Evolutionary conservation across 306 rosid genomes (phyloP).

Genomic region (Vicia sativa): DNA sequence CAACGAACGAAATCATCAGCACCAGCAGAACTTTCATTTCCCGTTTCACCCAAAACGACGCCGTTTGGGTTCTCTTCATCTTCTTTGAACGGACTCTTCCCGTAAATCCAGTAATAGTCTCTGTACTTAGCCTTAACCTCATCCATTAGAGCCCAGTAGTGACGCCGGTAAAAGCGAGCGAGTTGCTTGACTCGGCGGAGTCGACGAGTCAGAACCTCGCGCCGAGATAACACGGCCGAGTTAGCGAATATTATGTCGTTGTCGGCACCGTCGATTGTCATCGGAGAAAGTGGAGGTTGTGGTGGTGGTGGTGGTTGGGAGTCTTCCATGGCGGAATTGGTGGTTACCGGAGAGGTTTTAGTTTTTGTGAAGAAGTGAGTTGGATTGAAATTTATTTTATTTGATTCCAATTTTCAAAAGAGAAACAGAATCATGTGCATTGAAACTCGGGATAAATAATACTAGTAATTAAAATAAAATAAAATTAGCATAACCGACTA

Average conservation of each 20-base stretch:
- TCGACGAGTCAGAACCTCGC: slow-evolving; percentile 44
- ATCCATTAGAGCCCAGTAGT: slow-evolving; percentile 76
- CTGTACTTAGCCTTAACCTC: slow-evolving; percentile 52
- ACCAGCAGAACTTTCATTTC: slow-evolving; percentile 28
- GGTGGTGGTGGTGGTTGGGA: slow-evolving; percentile 23
- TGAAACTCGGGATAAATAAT: too few species aligned
- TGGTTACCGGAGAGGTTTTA: background rate
- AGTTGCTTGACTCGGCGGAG: slow-evolving; percentile 49
- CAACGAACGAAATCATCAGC: slow-evolving; percentile 53
- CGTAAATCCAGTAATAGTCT: slow-evolving; percentile 72
- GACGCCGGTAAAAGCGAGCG: slow-evolving; percentile 31
- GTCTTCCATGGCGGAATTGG: slow-evolving; percentile 36
- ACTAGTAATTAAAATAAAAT: too few species aligned
- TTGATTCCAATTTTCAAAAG: background rate
- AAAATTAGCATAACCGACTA: too few species aligned
- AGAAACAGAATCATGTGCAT: background rate
- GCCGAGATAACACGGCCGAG: slow-evolving; percentile 36
- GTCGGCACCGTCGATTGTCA: slow-evolving; percentile 40
- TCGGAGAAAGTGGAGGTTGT: background rate
- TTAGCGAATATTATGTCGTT: slow-evolving; percentile 30
- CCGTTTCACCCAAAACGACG: slow-evolving; percentile 37
- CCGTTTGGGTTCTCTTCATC: slow-evolving; percentile 38
- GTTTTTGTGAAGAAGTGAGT: background rate
- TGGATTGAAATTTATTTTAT: background rate
- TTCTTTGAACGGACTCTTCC: slow-evolving; percentile 70